Evolutionary conservation across 2,329 filamentous ascomycete genomes (phyloP).

Genomic region (Septoria petroselini): DNA sequence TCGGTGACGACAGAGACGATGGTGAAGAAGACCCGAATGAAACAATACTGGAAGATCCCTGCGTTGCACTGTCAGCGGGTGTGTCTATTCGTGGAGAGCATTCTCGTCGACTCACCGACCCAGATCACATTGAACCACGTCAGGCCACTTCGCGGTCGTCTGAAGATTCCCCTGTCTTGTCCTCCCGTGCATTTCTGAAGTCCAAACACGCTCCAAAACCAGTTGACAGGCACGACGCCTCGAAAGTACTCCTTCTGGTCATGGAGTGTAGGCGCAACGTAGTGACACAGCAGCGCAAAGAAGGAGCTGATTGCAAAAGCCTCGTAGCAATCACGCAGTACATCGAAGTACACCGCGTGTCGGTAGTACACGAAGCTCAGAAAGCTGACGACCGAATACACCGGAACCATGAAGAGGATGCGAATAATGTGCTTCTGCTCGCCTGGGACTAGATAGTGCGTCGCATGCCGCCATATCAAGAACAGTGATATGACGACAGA

Average conservation of each 20-base stretch:
- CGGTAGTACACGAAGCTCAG: constrained; percentile 71
- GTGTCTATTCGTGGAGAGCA: too few species aligned
- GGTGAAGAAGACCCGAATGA: constrained; percentile 76
- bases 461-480: constrained; percentile 57
- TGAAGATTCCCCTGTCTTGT: constrained; percentile 61
- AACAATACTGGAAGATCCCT: constrained; percentile 81
- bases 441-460: constrained; percentile 57
- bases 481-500: constrained; percentile 52
- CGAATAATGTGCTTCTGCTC: constrained; percentile 74
- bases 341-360: constrained; percentile 75
- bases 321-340: constrained; percentile 82
- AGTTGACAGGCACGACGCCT: constrained; percentile 62
- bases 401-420: constrained; percentile 82
- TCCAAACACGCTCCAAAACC: constrained; percentile 72
- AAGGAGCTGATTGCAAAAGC: constrained; percentile 85
- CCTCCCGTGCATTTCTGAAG: constrained; percentile 68
- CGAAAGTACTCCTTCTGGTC: constrained; percentile 80
- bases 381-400: constrained; percentile 73
- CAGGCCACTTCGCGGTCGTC: constrained; percentile 73
- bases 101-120: constrained; percentile 24
- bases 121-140: constrained; percentile 76
- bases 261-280: constrained; percentile 73
- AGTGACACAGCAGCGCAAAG: constrained; percentile 78
- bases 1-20: constrained; percentile 72
- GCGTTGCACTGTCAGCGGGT: constrained; percentile 27